A percentile compares a stretch with the other conserved stretches of the same genome.
phyloP scores from a whole-genome alignment of 306 rosid species.

The Mimosa pudica region DNA sequence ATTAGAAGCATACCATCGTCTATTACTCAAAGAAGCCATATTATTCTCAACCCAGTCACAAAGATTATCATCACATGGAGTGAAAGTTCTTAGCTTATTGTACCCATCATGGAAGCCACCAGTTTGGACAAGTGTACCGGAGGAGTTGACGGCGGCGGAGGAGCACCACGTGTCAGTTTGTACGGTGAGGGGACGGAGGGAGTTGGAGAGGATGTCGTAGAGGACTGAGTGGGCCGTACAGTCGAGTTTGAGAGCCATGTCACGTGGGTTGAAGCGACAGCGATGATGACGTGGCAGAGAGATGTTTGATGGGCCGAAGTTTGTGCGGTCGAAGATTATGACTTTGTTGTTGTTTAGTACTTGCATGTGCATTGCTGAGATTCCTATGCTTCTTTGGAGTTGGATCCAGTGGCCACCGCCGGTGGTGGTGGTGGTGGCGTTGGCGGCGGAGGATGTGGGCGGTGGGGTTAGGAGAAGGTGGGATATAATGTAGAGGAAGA shows the following conservation, averaged over 20 bases:
- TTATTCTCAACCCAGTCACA: constrained; percentile 65
- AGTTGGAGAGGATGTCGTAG: constrained; percentile 56
- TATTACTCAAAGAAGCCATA: constrained; percentile 10
- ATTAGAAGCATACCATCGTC: constrained; percentile 75
- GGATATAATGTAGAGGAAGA: constrained; percentile 4
- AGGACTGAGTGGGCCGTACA: constrained; percentile 82
- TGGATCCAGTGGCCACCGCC: constrained; percentile 62
- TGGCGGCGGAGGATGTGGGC: not conserved
- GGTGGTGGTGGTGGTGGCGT: not conserved
- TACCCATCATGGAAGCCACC: constrained; percentile 74
- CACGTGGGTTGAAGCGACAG: constrained; percentile 35
- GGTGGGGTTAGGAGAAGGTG: not conserved
- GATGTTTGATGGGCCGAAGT: constrained; percentile 79
- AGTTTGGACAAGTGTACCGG: constrained; percentile 66
- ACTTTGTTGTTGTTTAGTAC: constrained; percentile 65
- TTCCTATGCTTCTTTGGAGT: constrained; percentile 58
- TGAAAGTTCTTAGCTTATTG: constrained; percentile 49
- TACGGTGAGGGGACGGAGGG: constrained; percentile 61
- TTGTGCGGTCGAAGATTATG: constrained; percentile 69
- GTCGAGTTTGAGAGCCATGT: constrained; percentile 47
- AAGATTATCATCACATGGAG: constrained; percentile 39
- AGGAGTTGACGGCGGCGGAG: constrained; percentile 54
- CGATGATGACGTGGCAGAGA: constrained; percentile 45
- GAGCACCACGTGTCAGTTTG: constrained; percentile 82
- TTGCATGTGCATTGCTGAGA: constrained; percentile 97